These are phyloP conservation scores for Helenozyma baotianmanensis DNA, from an alignment of 805 yeast genomes.

Conservation along the genomic window DNA sequence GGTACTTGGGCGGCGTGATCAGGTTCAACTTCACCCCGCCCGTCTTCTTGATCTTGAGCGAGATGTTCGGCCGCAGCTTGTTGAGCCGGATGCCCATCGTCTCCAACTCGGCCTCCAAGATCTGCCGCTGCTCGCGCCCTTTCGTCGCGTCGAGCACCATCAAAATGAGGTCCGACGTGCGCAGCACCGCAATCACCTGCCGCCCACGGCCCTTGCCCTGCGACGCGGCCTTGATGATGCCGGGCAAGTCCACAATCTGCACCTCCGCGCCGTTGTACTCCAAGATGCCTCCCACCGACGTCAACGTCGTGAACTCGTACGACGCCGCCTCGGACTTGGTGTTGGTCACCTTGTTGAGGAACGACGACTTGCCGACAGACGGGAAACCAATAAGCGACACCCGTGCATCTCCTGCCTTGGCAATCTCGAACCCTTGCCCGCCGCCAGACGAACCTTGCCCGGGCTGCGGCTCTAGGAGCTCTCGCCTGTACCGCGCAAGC, in stretches of 20 bases:
- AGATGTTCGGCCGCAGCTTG: slow-evolving; percentile 70
- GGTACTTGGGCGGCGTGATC: slow-evolving; percentile 73
- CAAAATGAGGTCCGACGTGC: slow-evolving; percentile 86
- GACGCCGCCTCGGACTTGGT: slow-evolving; percentile 94
- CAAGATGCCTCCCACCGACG: slow-evolving; percentile 94
- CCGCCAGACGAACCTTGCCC: slow-evolving; percentile 67
- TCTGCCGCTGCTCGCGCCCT: slow-evolving; percentile 81
- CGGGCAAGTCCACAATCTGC: slow-evolving; percentile 96
- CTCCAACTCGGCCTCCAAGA: slow-evolving; percentile 84
- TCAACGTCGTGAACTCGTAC: slow-evolving; percentile 91
- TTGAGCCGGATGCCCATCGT: slow-evolving; percentile 91
- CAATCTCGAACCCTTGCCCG: slow-evolving; percentile 90
- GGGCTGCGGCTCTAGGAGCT: slow-evolving; percentile 84
- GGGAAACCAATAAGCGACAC: slow-evolving; percentile 96
- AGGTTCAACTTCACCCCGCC: slow-evolving; percentile 89
- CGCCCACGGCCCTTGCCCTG: slow-evolving; percentile 98
- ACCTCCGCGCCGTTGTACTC: slow-evolving; percentile 96
- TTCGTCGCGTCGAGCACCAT: slow-evolving; percentile 97
- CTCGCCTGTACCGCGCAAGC: slow-evolving; percentile 86
- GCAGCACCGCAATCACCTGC: slow-evolving; percentile 93
- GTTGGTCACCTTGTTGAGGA: slow-evolving; percentile 82
- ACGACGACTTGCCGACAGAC: slow-evolving; percentile 94
- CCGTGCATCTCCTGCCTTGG: slow-evolving; percentile 94
- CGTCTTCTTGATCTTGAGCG: slow-evolving; percentile 72
- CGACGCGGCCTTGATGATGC: slow-evolving; percentile 93